phyloP scores from a whole-genome alignment of 768 basidiomycete species.

The Podaxis sp. region DNA sequence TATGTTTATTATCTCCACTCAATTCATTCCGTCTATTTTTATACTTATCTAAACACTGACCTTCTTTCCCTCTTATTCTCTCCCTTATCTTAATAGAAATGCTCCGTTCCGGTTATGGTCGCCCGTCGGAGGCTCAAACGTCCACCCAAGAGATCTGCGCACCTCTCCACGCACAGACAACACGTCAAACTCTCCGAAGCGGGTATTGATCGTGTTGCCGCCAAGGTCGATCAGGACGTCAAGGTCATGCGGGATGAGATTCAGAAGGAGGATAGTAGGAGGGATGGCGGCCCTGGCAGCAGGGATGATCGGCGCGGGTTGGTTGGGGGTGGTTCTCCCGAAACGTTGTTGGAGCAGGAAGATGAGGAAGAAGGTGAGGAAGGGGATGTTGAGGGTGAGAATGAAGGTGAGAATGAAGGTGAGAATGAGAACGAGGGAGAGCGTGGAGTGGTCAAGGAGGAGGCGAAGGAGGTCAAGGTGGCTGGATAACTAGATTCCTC shows the following conservation, averaged over 20 bases:
- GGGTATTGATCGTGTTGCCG: conserved; percentile 83
- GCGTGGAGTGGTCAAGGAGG: conserved; percentile 12
- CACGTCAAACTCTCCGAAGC: conserved; percentile 87
- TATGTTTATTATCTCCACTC: no score
- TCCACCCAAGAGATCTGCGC: conserved; percentile 77
- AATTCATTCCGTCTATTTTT: not conserved
- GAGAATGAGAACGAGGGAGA: not conserved
- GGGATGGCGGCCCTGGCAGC: conserved; percentile 36
- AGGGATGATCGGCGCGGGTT: conserved; percentile 25
- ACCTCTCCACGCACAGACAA: conserved; percentile 76
- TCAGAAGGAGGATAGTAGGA: conserved; percentile 61
- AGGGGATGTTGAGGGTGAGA: conserved; percentile 31
- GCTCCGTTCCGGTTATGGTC: conserved; percentile 96
- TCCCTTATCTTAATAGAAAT: conserved; percentile 51
- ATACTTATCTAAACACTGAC: not conserved
- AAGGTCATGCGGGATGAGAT: conserved; percentile 79
- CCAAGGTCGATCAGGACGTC: conserved; percentile 84
- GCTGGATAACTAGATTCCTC: conserved; percentile 23
- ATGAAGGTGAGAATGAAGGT: conserved; percentile 27
- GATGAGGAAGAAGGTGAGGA: conserved; percentile 28
- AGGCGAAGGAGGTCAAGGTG: conserved; percentile 31
- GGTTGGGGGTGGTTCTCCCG: conserved; percentile 21
- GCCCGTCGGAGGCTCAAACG: conserved; percentile 89
- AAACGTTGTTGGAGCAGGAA: conserved; percentile 24
- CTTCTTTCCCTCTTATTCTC: not conserved